Conservation (phyloP, 1,139 yeast genomes). For the Chernovozyma aurita region DNA sequence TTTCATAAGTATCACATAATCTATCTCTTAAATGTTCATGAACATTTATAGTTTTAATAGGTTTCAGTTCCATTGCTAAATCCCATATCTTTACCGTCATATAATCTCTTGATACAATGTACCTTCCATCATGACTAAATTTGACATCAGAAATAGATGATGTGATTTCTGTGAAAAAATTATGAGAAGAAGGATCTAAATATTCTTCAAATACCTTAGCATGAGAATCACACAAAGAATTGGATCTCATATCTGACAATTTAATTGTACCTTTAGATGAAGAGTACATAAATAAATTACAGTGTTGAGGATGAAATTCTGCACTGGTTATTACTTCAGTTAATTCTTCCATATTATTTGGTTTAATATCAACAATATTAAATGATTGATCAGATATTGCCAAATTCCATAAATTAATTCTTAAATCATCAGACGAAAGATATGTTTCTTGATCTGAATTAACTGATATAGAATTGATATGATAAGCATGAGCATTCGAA, state of each 20-base stretch:
- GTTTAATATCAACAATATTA: conserved; percentile 96
- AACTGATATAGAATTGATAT: conserved; percentile 90
- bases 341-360: conserved; percentile 97
- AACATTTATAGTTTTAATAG: conserved; percentile 88
- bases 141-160: conserved; percentile 92
- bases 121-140: conserved; percentile 88
- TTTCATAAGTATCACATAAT: conserved; percentile 95
- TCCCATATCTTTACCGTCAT: conserved; percentile 99
- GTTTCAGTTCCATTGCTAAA: conserved; percentile 93
- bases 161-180: conserved; percentile 96
- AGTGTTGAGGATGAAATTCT: conserved; percentile 89
- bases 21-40: conserved; percentile 94
- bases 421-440: conserved; percentile 87
- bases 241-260: conserved; percentile 94
- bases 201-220: conserved; percentile 90
- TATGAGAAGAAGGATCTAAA: conserved; percentile 87
- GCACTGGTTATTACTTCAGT: conserved; percentile 99
- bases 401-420: conserved; percentile 94
- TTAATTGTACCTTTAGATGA: conserved; percentile 95
- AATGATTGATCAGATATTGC: conserved; percentile 94
- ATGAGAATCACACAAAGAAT: conserved; percentile 89
- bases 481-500: conserved; percentile 97
- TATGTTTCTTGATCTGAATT: conserved; percentile 96
- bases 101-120: conserved; percentile 93
- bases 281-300: conserved; percentile 95